Evolutionary conservation across 345 rosid species (phyloP).

Genomic region (Eucalyptus leucophloia): DNA sequence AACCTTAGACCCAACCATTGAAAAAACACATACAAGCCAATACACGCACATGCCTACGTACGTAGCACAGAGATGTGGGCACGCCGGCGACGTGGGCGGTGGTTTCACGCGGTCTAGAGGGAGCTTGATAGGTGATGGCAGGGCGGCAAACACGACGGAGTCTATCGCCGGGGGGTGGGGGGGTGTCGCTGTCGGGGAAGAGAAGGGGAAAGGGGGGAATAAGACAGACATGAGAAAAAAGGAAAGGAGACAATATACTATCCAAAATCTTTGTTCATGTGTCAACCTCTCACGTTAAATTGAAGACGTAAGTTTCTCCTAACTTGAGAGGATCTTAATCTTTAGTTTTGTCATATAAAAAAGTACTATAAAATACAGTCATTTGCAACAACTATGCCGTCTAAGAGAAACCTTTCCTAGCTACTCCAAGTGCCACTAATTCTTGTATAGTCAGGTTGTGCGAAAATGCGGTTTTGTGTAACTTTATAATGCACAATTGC

Average conservation of each 20-base stretch:
- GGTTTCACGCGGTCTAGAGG: neutral
- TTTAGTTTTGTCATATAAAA: neutral
- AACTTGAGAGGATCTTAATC: neutral
- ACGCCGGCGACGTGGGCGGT: neutral
- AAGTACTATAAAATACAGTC: neutral
- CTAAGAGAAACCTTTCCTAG: neutral
- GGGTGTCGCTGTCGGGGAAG: neutral
- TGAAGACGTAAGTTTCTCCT: neutral
- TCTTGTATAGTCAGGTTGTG: neutral
- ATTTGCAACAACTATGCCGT: neutral
- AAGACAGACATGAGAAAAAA: neutral
- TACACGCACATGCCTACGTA: too few relatives aligned
- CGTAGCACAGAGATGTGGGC: neutral
- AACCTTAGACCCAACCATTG: neutral
- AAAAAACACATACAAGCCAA: neutral
- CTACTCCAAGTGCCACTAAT: neutral
- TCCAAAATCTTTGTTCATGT: neutral
- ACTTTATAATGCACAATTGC: neutral
- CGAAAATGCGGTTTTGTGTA: neutral
- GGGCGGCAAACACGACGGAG: neutral
- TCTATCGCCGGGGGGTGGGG: neutral
- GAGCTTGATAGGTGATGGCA: neutral
- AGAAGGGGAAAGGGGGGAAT: neutral
- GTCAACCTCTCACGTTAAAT: neutral
- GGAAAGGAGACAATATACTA: neutral